A percentile compares a stretch with the other conserved stretches of the same genome.
These are phyloP conservation scores for Phytophthora sp. DNA, from an alignment of 352 stramenopile species.

Conservation along the genomic window DNA sequence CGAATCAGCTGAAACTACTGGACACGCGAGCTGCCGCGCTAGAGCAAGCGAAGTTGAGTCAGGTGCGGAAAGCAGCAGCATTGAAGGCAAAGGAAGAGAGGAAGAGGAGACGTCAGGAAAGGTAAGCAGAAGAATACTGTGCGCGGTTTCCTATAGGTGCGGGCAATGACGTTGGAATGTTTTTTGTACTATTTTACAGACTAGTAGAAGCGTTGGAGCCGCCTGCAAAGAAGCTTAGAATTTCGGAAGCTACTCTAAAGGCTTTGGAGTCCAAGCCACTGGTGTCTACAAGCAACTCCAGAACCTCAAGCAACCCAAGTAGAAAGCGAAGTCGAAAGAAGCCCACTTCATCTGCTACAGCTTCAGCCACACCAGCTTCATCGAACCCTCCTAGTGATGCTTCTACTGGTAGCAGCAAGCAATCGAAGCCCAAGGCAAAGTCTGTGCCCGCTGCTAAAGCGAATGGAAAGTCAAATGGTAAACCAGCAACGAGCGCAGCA, in stretches of 20 bases:
- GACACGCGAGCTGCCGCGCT: constrained; percentile 50
- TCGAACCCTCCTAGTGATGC: constrained; percentile 11
- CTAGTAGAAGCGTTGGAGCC: constrained; percentile 34
- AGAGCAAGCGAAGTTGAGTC: constrained; percentile 44
- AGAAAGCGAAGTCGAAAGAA: constrained; percentile 47
- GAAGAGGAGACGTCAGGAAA: constrained; percentile 39
- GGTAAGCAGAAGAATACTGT: background rate
- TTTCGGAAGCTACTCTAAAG: constrained; percentile 39
- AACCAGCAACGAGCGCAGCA: background rate
- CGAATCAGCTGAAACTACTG: constrained; percentile 42
- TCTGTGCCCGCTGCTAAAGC: constrained; percentile 9
- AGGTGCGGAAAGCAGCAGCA: constrained; percentile 36
- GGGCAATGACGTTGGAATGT: background rate
- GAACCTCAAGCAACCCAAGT: constrained; percentile 2
- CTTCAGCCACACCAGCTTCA: constrained; percentile 13
- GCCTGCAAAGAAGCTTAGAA: constrained; percentile 47
- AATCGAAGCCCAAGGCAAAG: constrained; percentile 15
- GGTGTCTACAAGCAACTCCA: constrained; percentile 4
- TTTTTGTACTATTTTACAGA: constrained; percentile 13
- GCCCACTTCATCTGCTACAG: constrained; percentile 12
- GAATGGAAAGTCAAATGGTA: constrained; percentile 19
- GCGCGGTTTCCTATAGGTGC: too few relatives aligned
- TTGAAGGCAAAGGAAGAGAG: constrained; percentile 40
- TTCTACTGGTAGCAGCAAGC: constrained; percentile 5
- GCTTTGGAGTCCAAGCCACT: constrained; percentile 26